A percentile compares a stretch with the other conserved stretches of the same genome.
Conservation (phyloP, 495 filamentous ascomycete genomes). For the Emericellopsis terricola region DNA sequence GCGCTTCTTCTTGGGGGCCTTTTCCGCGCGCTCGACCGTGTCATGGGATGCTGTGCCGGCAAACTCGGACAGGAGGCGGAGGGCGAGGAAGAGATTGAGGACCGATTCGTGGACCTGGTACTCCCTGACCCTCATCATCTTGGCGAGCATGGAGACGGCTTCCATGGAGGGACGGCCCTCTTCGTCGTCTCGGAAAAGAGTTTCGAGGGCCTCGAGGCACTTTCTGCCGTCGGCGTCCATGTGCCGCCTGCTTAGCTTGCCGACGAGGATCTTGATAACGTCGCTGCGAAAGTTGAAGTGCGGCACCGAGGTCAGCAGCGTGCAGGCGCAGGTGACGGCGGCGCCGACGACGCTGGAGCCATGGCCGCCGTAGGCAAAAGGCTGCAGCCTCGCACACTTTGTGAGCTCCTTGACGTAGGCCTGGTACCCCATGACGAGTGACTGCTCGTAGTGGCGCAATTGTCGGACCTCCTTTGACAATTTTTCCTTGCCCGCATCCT, state of each 20-base stretch:
- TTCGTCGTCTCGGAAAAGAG: constrained; percentile 68
- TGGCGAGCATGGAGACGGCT: constrained; percentile 65
- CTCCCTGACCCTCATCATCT: constrained; percentile 79
- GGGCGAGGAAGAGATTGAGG: constrained; percentile 77
- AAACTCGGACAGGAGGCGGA: constrained; percentile 78
- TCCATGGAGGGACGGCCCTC: constrained; percentile 79
- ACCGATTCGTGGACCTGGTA: constrained; percentile 71
- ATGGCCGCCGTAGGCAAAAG: constrained; percentile 10
- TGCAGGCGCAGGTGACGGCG: constrained; percentile 73
- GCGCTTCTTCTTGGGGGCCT: constrained; percentile 44
- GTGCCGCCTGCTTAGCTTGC: constrained; percentile 52
- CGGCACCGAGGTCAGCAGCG: constrained; percentile 56
- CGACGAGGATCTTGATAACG: constrained; percentile 68
- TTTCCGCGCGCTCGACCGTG: constrained; percentile 39
- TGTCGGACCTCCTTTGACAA: constrained; percentile 81
- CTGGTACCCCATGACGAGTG: constrained; percentile 64
- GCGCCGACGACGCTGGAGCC: constrained; percentile 37
- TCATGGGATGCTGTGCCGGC: constrained; percentile 62
- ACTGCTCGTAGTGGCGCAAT: constrained; percentile 65
- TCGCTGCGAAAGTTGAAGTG: constrained; percentile 95
- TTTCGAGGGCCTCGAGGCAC: constrained; percentile 63
- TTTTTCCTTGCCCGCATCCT: constrained; percentile 54
- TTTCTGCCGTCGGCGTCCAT: constrained; percentile 57
- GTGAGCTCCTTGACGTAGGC: constrained; percentile 59
- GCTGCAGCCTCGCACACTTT: constrained; percentile 34